Percentiles rank a stretch among this genome's conserved stretches.
phyloP scores from a whole-genome alignment of 2,329 filamentous ascomycete genomes.

The Calonectria multiphialidica region DNA sequence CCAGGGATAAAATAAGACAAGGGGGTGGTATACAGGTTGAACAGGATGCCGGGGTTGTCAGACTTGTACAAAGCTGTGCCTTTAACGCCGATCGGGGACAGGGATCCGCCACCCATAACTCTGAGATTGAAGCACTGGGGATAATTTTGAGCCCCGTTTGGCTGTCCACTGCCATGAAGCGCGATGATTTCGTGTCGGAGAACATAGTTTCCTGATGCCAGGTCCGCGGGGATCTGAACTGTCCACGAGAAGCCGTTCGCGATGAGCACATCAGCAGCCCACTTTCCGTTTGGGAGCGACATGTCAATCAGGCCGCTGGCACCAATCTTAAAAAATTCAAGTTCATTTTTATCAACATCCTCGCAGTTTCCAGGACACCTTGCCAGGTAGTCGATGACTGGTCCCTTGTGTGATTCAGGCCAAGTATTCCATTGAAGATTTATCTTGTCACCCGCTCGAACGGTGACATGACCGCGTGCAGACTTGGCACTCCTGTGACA shows the following conservation, averaged over 20 bases:
- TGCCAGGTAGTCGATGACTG: slow-evolving; percentile 74
- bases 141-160: slow-evolving; percentile 64
- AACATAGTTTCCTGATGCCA: slow-evolving; percentile 58
- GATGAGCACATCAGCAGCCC: slow-evolving; percentile 57
- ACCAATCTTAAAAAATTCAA: slow-evolving; percentile 75
- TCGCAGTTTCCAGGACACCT: slow-evolving; percentile 69
- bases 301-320: slow-evolving; percentile 64
- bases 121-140: slow-evolving; percentile 64
- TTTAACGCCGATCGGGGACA: slow-evolving; percentile 47
- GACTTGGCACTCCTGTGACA: slow-evolving; percentile 58
- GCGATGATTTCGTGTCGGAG: slow-evolving; percentile 66
- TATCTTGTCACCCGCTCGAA: slow-evolving; percentile 55
- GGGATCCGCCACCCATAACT: slow-evolving; percentile 55
- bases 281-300: slow-evolving; percentile 53
- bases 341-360: slow-evolving; percentile 61
- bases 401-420: slow-evolving; percentile 60
- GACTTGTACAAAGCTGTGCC: slow-evolving; percentile 45
- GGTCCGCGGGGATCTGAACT: slow-evolving; percentile 47
- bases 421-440: slow-evolving; percentile 56
- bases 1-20: slow-evolving; percentile 44
- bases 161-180: slow-evolving; percentile 55
- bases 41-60: slow-evolving; percentile 48
- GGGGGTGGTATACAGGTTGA: slow-evolving; percentile 47
- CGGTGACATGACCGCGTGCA: slow-evolving; percentile 51
- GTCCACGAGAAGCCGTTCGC: slow-evolving; percentile 49